phyloP scores from a whole-genome alignment of 1,139 yeast genomes.

The Sugiyamaella grinbergsii region DNA sequence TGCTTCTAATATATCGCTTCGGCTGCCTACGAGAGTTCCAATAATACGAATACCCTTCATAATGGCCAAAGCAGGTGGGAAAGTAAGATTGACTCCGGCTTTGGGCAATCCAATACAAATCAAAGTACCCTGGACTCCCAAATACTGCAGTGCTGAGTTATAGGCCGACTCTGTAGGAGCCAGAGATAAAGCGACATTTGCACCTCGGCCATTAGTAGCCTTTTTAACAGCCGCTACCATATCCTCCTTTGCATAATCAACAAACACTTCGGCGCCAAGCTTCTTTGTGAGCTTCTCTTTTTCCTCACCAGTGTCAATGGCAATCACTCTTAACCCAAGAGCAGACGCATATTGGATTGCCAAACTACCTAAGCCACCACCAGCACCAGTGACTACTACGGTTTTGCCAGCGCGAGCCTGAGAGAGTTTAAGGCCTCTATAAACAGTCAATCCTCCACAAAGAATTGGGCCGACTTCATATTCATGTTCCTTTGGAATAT shows the following conservation, averaged over 20 bases:
- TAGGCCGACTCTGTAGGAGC: conserved; percentile 71
- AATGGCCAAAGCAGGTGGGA: conserved; percentile 58
- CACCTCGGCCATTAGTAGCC: conserved; percentile 62
- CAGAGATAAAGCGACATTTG: conserved; percentile 72
- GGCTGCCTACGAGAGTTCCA: conserved; percentile 73
- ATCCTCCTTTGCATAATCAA: conserved; percentile 53
- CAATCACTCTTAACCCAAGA: conserved; percentile 70
- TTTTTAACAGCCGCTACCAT: conserved; percentile 51
- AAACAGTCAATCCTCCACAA: conserved; percentile 79
- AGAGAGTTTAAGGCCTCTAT: conserved; percentile 71
- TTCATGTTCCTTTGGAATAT: conserved; percentile 57
- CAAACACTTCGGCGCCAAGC: conserved; percentile 66
- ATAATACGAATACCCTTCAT: conserved; percentile 58
- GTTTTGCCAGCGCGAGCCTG: conserved; percentile 64
- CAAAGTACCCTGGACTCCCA: conserved; percentile 67
- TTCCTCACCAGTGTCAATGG: conserved; percentile 68
- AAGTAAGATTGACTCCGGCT: conserved; percentile 52
- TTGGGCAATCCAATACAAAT: conserved; percentile 76
- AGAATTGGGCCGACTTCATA: conserved; percentile 65
- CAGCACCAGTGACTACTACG: conserved; percentile 77
- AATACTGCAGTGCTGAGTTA: conserved; percentile 61
- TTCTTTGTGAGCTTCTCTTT: conserved; percentile 55
- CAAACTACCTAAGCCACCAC: conserved; percentile 75
- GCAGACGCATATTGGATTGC: conserved; percentile 76
- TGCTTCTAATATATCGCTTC: conserved; percentile 72